Base-by-base conservation (phyloP, 2,329 filamentous ascomycete genomes). In the Achaetomium macrosporum region DNA sequence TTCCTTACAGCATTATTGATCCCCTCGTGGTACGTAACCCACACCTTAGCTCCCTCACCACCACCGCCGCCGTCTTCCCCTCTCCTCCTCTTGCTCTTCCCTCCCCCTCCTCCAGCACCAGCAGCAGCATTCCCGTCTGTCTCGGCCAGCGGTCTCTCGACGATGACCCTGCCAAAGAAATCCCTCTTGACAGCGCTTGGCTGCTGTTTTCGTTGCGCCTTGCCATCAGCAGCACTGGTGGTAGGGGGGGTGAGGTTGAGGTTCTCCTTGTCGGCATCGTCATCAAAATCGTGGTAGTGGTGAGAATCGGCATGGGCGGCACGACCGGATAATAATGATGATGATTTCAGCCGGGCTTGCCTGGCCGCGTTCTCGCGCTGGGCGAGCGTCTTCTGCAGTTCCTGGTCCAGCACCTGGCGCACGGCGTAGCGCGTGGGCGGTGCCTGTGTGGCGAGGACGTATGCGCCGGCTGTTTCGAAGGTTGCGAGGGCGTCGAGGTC, bases 1-100 rank as follows among this genome's bases (percentile, higher is more conserved):
- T 95, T 96, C 68, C 87, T 79, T 56, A 96, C 91, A 11, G 91
- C 91, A 76, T 96, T 96, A 51, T 90, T 93, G 66, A 90, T 84
- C 0, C 91, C 91, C 71, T 96, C 91, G 64, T 96, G 84, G 68
- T 84, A 96, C 58, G 83, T 92, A 40, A 95, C 83, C 90, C 90
- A 96, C 4, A 91, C 86, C 61, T 85, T 76, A 10, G 25, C 53
- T 11, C 20, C 49, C 29, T 51, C 48, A n/a, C 31, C 36, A 1
- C 19, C 49, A 33, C 50, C 48, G 17, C 36, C 36, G 1, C 8
- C 42, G n/a, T 12, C 41, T 46, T 75, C 77, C 44, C 78, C 78
- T 51, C 74, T 69, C 41, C 69, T 66, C 37, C 64, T 68, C 54
- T 62, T 63, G 56, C 61, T 66, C 36, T 63, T 66, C 43, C 63